phyloP scores from a whole-genome alignment of 768 basidiomycete genomes.

The Hygrophoropsis aurantiaca region DNA sequence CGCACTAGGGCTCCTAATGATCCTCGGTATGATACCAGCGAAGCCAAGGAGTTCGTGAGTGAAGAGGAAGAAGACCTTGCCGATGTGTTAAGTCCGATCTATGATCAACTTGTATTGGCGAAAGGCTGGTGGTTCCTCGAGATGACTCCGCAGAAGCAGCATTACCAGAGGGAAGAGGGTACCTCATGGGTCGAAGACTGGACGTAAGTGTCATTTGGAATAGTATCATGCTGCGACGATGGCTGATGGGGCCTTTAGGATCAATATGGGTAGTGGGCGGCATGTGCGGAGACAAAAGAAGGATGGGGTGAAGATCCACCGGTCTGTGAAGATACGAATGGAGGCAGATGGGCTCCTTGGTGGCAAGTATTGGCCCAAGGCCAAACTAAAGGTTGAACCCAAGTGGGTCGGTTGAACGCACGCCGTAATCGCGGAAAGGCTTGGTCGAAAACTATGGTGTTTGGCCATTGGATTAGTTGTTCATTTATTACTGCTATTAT shows the following conservation, averaged over 20 bases:
- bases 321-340: slow-evolving; percentile 50
- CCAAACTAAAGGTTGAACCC: slow-evolving; percentile 35
- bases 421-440: too few species aligned
- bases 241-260: slow-evolving; percentile 10
- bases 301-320: slow-evolving; percentile 42
- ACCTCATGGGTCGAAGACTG: slow-evolving; percentile 9
- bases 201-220: slow-evolving; percentile 14
- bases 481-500: too few species aligned
- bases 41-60: slow-evolving; percentile 24
- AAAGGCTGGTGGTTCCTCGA: slow-evolving; percentile 70
- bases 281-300: slow-evolving; percentile 38
- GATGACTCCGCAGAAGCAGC: slow-evolving; percentile 38
- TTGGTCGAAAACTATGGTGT: too few species aligned
- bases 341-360: slow-evolving; percentile 39
- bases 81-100: slow-evolving; percentile 51
- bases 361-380: slow-evolving; percentile 40
- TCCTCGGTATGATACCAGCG: slow-evolving; percentile 1
- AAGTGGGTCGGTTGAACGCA: slow-evolving; percentile 44
- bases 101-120: slow-evolving; percentile 55
- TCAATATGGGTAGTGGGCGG: slow-evolving; percentile 43
- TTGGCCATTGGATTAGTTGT: too few species aligned
- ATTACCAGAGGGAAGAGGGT: slow-evolving; percentile 25
- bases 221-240: not conserved
- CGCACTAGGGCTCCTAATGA: too few species aligned
- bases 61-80: slow-evolving; percentile 66